A percentile compares a stretch with the other conserved stretches of the same genome.
These are phyloP conservation scores for Monascus purpureus DNA, from an alignment of 495 filamentous ascomycete genomes.

Conservation along the genomic window DNA sequence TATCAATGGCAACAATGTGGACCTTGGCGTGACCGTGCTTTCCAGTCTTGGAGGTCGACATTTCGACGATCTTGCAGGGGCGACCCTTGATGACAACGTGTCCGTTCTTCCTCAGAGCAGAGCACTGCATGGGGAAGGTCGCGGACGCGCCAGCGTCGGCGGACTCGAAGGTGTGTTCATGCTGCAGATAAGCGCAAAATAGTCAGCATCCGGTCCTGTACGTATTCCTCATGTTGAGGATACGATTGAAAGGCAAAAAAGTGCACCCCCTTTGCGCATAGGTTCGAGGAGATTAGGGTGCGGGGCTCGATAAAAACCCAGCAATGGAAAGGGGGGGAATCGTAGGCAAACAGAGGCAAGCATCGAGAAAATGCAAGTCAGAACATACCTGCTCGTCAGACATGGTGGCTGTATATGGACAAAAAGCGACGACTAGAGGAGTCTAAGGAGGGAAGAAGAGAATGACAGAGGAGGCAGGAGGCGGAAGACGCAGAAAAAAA, in stretches of 20 bases:
- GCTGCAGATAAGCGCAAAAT: slow-evolving; percentile 30
- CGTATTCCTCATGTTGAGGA: too few species aligned
- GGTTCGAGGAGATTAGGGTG: too few species aligned
- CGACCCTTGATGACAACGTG: slow-evolving; percentile 95
- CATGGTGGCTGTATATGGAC: slow-evolving; percentile 23
- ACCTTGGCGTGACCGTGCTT: slow-evolving; percentile 99
- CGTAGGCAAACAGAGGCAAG: too few species aligned
- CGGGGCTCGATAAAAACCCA: too few species aligned
- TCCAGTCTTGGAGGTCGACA: slow-evolving; percentile 99
- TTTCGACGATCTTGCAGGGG: slow-evolving; percentile 99
- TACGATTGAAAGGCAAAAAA: background rate
- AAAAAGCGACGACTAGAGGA: slow-evolving; percentile 1
- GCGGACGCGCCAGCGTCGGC: slow-evolving; percentile 86
- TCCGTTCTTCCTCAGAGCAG: slow-evolving; percentile 97
- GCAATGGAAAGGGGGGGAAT: slow-evolving; percentile 13
- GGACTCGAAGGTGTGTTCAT: slow-evolving; percentile 83
- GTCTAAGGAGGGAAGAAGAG: slow-evolving; percentile 2
- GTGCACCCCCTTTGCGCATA: too few species aligned
- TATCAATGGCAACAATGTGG: slow-evolving; percentile 90
- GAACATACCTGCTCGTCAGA: slow-evolving; percentile 26
- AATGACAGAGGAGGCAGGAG: slow-evolving; percentile 4
- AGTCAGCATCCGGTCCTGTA: slow-evolving; percentile 8
- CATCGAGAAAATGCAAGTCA: background rate
- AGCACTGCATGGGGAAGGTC: slow-evolving; percentile 98
- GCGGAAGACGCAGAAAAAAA: slow-evolving; percentile 11